phyloP scores from a whole-genome alignment of 2,329 filamentous ascomycete species.

The Cadophora malorum region DNA sequence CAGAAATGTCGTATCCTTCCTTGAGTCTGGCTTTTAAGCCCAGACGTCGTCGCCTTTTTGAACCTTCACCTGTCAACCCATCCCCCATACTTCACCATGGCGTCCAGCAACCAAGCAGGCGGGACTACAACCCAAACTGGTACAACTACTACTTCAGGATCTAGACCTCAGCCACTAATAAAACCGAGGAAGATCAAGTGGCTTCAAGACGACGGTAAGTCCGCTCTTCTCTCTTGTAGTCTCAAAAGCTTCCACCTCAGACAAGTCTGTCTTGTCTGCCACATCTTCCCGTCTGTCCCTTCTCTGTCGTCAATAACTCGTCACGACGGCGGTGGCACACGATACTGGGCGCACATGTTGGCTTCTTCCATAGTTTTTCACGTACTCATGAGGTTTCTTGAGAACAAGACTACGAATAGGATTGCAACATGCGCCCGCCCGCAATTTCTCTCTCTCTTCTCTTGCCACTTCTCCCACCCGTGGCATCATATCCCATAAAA shows the following conservation, averaged over 20 bases:
- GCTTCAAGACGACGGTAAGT: conserved; percentile 9
- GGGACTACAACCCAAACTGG: not conserved
- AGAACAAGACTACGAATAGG: no score
- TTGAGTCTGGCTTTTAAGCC: not conserved
- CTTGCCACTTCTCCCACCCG: no score
- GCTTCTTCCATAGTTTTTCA: no score
- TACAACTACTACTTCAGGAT: not conserved
- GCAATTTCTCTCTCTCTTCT: no score
- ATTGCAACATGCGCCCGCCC: no score
- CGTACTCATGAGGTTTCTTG: no score
- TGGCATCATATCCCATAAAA: no score
- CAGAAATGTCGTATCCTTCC: not conserved
- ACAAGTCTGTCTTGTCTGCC: no score
- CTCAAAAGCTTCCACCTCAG: not conserved
- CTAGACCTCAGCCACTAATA: not conserved
- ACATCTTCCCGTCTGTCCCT: no score
- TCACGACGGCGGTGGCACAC: no score
- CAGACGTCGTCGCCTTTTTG: not conserved
- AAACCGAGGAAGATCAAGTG: conserved; percentile 1
- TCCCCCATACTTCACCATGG: not conserved
- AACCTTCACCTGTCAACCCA: not conserved
- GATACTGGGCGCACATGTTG: no score
- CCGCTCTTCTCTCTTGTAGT: not conserved
- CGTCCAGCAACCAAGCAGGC: not conserved
- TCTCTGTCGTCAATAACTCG: no score